Evolutionary conservation across 1,284 basidiomycete species (phyloP).

Genomic region (Xerocomus minutiporus): DNA sequence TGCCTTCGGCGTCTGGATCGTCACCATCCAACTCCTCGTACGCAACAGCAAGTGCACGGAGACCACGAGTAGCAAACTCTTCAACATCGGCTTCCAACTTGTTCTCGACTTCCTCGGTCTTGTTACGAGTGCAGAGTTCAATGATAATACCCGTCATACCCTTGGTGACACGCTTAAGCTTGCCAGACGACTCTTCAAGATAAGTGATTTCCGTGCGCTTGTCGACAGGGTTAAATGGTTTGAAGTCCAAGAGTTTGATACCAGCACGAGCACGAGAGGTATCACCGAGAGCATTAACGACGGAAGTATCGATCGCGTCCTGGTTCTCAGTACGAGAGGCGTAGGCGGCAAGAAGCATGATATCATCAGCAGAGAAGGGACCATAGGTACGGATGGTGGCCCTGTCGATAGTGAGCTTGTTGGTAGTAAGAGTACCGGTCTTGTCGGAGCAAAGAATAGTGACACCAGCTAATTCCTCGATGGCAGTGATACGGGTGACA

Average conservation of each 20-base stretch:
- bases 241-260: constrained; percentile 97
- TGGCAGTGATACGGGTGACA: constrained; percentile 96
- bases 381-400: constrained; percentile 90
- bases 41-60: constrained; percentile 95
- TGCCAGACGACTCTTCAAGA: constrained; percentile 88
- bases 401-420: constrained; percentile 97
- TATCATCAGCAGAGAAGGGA: constrained; percentile 83
- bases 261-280: constrained; percentile 75
- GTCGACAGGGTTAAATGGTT: constrained; percentile 98
- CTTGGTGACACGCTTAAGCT: constrained; percentile 97
- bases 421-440: constrained; percentile 96
- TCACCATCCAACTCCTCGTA: constrained; percentile 88
- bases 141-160: constrained; percentile 98
- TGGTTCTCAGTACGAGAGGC: constrained; percentile 98
- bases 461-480: constrained; percentile 95
- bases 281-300: constrained; percentile 79
- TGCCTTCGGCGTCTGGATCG: constrained; percentile 80
- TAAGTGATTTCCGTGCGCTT: constrained; percentile 99
- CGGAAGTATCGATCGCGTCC: constrained; percentile 92
- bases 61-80: constrained; percentile 93
- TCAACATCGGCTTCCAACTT: constrained; percentile 92
- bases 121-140: constrained; percentile 94
- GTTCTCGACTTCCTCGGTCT: constrained; percentile 88
- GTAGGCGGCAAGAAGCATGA: constrained; percentile 91
- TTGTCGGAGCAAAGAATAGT: constrained; percentile 97